These are phyloP conservation scores for Nigrospora sphaerica DNA, from an alignment of 2,329 filamentous ascomycete species.

Conservation along the genomic window DNA sequence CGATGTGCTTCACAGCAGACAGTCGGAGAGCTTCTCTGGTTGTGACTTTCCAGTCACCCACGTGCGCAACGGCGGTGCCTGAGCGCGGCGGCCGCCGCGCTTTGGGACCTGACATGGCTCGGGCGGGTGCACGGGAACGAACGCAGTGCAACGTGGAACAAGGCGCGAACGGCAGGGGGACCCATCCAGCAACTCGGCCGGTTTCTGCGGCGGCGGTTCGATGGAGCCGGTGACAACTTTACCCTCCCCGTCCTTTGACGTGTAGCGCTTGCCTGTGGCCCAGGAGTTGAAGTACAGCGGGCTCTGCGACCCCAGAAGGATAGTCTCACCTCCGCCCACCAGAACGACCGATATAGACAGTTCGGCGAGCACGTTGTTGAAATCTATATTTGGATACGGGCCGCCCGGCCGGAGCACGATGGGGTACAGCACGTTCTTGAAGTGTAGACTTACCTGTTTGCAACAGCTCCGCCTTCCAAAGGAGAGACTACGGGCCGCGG, in stretches of 20 bases:
- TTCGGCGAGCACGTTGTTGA: conserved; percentile 11
- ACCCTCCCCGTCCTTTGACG: not conserved
- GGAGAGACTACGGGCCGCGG: not conserved
- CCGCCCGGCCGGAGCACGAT: conserved; percentile 4
- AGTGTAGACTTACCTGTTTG: conserved; percentile 30
- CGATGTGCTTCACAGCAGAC: too few relatives aligned
- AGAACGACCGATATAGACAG: conserved; percentile 7
- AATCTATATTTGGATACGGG: conserved; percentile 8
- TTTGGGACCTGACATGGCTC: too few relatives aligned
- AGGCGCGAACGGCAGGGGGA: too few relatives aligned
- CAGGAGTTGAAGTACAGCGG: conserved; percentile 3
- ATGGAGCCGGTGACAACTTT: not conserved
- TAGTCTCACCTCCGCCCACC: conserved; percentile 6
- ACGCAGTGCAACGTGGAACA: too few relatives aligned
- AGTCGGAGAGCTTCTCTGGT: too few relatives aligned
- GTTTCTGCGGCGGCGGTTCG: conserved; percentile 3
- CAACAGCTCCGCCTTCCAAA: not conserved
- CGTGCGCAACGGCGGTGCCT: too few relatives aligned
- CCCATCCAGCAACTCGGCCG: conserved; percentile 4
- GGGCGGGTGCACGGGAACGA: too few relatives aligned
- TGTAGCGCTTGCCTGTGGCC: not conserved
- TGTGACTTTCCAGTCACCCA: too few relatives aligned
- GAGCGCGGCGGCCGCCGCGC: too few relatives aligned
- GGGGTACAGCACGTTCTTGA: conserved; percentile 11
- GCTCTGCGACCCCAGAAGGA: conserved; percentile 6